A percentile compares a stretch with the other conserved stretches of the same genome.
Conservation (phyloP, 2,329 filamentous ascomycete species). For the Pseudopyricularia cyperi region DNA sequence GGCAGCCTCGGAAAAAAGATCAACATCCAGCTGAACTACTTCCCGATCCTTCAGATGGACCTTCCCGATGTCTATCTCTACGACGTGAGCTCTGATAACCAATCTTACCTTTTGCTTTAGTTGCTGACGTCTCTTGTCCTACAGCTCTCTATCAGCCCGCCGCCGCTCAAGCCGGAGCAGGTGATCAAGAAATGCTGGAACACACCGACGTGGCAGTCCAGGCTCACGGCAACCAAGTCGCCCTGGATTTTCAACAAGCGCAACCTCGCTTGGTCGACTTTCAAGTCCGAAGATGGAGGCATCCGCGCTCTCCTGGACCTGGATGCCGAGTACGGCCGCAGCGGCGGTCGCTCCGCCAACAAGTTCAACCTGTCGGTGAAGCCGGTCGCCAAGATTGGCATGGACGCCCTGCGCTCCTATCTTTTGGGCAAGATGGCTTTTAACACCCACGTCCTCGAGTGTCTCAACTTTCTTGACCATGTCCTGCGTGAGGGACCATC, state of each 20-base stretch:
- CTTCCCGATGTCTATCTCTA: conserved; percentile 63
- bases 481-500: conserved; percentile 70
- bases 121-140: neutral
- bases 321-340: conserved; percentile 43
- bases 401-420: conserved; percentile 54
- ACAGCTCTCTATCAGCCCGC: conserved; percentile 53
- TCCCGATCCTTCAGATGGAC: conserved; percentile 49
- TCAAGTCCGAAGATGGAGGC: conserved; percentile 23
- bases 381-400: conserved; percentile 53
- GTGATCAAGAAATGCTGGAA: conserved; percentile 69
- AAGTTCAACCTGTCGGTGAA: conserved; percentile 49
- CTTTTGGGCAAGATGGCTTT: conserved; percentile 46
- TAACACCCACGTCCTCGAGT: conserved; percentile 58
- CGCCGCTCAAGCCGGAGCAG: conserved; percentile 44
- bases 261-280: conserved; percentile 67
- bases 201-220: conserved; percentile 42
- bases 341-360: conserved; percentile 15
- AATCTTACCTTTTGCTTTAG: neutral
- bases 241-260: conserved; percentile 69
- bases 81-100: conserved; percentile 48
- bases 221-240: conserved; percentile 32
- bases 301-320: conserved; percentile 55
- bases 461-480: conserved; percentile 83
- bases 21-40: conserved; percentile 58
- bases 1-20: conserved; percentile 45